These are phyloP conservation scores for Tolypocladium album DNA, from an alignment of 2,329 filamentous ascomycete genomes.

Conservation along the genomic window DNA sequence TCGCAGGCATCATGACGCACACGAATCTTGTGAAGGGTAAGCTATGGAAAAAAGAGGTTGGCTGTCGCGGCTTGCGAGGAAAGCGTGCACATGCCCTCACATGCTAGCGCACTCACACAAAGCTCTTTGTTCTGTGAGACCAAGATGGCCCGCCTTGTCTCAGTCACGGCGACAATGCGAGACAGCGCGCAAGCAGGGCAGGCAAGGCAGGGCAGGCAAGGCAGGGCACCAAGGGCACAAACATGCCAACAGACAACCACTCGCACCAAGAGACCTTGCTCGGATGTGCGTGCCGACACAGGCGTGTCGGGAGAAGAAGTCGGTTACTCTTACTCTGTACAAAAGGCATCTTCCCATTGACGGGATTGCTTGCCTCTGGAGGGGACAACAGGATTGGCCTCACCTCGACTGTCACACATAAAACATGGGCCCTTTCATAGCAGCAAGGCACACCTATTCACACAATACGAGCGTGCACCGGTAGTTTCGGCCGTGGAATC, in stretches of 20 bases:
- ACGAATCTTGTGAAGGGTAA: too few species aligned
- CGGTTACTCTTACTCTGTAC: too few species aligned
- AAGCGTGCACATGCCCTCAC: background rate
- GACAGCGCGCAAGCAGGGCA: background rate
- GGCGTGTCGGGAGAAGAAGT: background rate
- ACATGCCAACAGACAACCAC: background rate
- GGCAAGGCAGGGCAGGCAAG: too few species aligned
- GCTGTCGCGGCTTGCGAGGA: background rate
- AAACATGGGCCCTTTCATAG: background rate
- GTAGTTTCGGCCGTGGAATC: background rate
- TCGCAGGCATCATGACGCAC: too few species aligned
- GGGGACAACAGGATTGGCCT: too few species aligned
- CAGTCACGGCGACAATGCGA: background rate
- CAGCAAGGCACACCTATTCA: background rate
- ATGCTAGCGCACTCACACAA: background rate
- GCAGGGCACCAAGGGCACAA: background rate
- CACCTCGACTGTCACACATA: too few species aligned
- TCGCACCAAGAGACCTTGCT: background rate
- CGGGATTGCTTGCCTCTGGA: background rate
- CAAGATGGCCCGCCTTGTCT: background rate
- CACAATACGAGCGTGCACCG: background rate
- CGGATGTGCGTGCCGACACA: background rate
- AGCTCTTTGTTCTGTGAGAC: background rate
- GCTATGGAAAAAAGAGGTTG: too few species aligned
- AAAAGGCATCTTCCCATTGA: background rate